Base-by-base conservation (phyloP, 2,329 filamentous ascomycete genomes). In the Pseudocercospora crystallina region DNA sequence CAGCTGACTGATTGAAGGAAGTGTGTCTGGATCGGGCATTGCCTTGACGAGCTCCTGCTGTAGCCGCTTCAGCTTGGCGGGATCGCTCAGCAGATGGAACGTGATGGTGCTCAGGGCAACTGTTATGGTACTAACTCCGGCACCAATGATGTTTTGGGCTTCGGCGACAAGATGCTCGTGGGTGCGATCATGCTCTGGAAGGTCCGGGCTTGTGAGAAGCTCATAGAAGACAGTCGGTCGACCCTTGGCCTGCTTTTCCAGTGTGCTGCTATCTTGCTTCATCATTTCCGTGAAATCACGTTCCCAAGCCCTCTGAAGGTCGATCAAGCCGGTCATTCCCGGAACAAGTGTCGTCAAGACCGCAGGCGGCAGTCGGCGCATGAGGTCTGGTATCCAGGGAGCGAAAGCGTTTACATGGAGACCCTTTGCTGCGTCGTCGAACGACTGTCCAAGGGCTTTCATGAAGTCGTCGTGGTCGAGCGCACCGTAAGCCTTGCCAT, bases 91-190 rank as follows among this genome's bases (percentile, higher is more conserved):
- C 20, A 77, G 44, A 44, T 76, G 63, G 54, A 69, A 76, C 2
- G 67, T 65, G 1, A 71, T 73, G 5, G 72, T 59, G 62, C 71
- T 71, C 8, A 77, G 55, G 2, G 73, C 66, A 36, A 69, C 70
- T 0, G 68, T 74, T 7, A 70, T 69, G 0, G 75, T 78, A 47
- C 77, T 73, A 10, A 67, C 67, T 4, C 75, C 76, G 2, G 69
- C 76, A 53, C 75, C 75, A 51, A 78, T 66, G 44, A 79, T 62
- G 0, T 70, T 69, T 56, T 72, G 69, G 1, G 69, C 70, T 63
- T 78, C 76, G 2, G 31, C 32, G 9, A 43, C 34, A 7, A 53
- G 35, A 17, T 47, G 51, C 33, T 36, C 37, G 15, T 43, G 37
- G 8, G 34, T 40, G 9, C 32, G 38, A 15, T 53, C 50, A 10